Evolutionary conservation across 495 filamentous ascomycete species (phyloP), one percentile per base, ranked within the genome.

Genomic region (Penicillium argentinense): DNA sequence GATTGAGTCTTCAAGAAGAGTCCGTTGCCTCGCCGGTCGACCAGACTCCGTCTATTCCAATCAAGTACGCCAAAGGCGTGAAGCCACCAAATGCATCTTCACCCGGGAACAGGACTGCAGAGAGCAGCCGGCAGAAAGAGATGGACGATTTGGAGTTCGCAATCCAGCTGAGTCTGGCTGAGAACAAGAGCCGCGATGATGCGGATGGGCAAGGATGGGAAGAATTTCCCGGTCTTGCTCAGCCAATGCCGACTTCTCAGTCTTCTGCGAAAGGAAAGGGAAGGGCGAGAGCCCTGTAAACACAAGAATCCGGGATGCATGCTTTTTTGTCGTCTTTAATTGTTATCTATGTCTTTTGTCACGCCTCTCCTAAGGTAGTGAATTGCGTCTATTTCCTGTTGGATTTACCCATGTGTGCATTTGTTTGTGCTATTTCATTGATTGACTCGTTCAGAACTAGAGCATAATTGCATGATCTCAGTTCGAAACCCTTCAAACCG

Each of bases 91-190:
- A 38, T 13, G 26, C 56, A 30, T 49, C 54, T 21, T 53, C 65
- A 4, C 57, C 63, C 12, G 50, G 59, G 4, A 50, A 56, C 17
- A 40, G 56, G 16, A 45, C 48, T 27, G 49, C 62, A 28, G 64
- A 71, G 46, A 66, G 71, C 33, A 74, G 71, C 42, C 57, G 57
- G 39, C 62, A 63, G 34, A 48, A 68, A 60, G 76, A 87, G 47
- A 77, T 89, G 53, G 80, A 85, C 33, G 92, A 96, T 64, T 62
- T 97, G 29, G 86, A 95, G 32, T 82, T 89, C 47, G 93, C 93
- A 3, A 67, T 97, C 46, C 82, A 85, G 62, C 67, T 97, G 23
- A 97, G 93, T 62, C 66, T 97, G 34, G 86, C 84, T 9, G 91
- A 96, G 67, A 83, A 90, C 43, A 69, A 81, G 66, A 80, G 82